Evolutionary conservation across 768 basidiomycete genomes (phyloP).

Genomic region (Lactarius hatsudake): DNA sequence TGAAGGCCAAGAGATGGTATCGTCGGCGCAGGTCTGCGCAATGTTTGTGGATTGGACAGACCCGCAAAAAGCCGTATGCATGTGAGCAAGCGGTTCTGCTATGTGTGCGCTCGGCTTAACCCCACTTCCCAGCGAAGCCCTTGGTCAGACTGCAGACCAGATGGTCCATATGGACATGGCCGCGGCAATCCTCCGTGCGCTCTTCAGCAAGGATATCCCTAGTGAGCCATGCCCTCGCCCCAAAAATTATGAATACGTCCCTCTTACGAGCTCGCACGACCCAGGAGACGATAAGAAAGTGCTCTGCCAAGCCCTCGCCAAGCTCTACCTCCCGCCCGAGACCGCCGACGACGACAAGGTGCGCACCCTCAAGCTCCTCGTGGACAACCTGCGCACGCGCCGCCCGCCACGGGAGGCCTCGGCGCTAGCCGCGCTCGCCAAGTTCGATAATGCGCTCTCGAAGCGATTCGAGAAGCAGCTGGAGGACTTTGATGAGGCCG

Average conservation of each 20-base stretch:
- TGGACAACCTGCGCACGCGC: slow-evolving; percentile 57
- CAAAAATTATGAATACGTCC: too few relatives aligned
- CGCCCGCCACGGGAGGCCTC: slow-evolving; percentile 57
- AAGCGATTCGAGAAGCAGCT: slow-evolving; percentile 75
- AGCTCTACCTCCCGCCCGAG: slow-evolving; percentile 63
- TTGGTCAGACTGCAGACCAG: slow-evolving; percentile 40
- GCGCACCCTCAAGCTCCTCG: slow-evolving; percentile 56
- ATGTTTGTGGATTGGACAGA: slow-evolving; percentile 89
- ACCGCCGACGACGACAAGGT: slow-evolving; percentile 65
- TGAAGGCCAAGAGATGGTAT: slow-evolving; percentile 71
- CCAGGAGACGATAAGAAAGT: slow-evolving; percentile 50
- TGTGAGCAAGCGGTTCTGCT: slow-evolving; percentile 39
- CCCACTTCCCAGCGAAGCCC: slow-evolving; percentile 38
- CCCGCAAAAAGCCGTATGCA: slow-evolving; percentile 63
- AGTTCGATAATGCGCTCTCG: slow-evolving; percentile 61
- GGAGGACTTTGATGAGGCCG: slow-evolving; percentile 68
- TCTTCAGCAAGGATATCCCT: slow-evolving; percentile 48
- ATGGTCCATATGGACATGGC: slow-evolving; percentile 56
- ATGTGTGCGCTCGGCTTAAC: not conserved
- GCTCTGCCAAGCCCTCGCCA: slow-evolving; percentile 45
- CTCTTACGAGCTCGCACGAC: not conserved
- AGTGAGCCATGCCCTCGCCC: slow-evolving; percentile 42
- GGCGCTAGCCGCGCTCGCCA: slow-evolving; percentile 65
- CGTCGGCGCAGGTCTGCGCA: slow-evolving; percentile 68
- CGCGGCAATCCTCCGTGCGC: slow-evolving; percentile 45